phyloP scores from a whole-genome alignment of 208 protist species.

The Naegleria lovaniensis region DNA sequence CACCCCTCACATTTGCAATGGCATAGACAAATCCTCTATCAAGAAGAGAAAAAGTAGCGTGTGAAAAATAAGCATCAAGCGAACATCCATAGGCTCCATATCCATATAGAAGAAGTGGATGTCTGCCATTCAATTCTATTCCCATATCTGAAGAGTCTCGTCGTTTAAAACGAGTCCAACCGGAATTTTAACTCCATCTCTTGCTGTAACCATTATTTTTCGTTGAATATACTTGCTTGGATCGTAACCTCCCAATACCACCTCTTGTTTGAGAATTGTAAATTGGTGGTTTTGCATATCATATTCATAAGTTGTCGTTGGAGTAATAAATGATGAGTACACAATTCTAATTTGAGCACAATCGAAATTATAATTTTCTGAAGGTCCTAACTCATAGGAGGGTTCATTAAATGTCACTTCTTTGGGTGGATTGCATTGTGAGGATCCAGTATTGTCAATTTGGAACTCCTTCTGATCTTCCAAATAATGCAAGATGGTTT shows the following conservation, averaged over 20 bases:
- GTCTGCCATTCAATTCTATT: constrained; percentile 54
- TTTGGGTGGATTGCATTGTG: neutral
- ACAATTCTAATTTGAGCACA: neutral
- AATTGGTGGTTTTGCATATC: neutral
- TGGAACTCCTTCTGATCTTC: neutral
- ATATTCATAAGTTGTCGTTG: constrained; percentile 10
- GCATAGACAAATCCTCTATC: constrained; percentile 79
- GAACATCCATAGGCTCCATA: constrained; percentile 72
- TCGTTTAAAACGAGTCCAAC: neutral
- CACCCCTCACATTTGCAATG: constrained; percentile 79
- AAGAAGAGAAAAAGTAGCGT: constrained; percentile 44
- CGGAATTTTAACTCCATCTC: neutral
- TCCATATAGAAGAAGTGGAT: constrained; percentile 75
- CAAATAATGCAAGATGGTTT: neutral
- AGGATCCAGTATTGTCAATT: neutral
- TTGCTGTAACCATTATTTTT: neutral
- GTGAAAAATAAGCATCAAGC: neutral
- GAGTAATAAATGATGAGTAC: constrained; percentile 13
- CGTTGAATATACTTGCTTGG: neutral
- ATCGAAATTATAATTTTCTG: neutral
- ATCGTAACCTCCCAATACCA: neutral
- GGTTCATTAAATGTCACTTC: neutral
- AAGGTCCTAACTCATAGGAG: neutral
- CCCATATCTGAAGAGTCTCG: constrained; percentile 33
- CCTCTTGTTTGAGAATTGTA: neutral